Conservation (phyloP, 306 rosid species). For the Begonia peltatifolia region DNA sequence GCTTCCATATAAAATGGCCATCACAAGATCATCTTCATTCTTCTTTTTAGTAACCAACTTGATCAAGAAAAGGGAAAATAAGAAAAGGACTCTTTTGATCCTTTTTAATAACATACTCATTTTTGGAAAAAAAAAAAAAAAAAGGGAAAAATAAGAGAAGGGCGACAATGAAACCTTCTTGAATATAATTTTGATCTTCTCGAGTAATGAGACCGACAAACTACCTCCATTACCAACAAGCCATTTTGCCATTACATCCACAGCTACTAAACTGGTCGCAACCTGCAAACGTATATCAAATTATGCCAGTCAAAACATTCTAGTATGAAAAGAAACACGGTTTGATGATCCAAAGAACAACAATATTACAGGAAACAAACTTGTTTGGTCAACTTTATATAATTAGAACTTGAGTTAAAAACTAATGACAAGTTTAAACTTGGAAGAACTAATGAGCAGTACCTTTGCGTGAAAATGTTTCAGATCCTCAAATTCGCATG, state of each 20-base stretch:
- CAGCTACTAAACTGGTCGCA: constrained; percentile 53
- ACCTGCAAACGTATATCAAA: constrained; percentile 41
- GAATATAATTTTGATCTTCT: constrained; percentile 42
- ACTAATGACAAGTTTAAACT: neutral
- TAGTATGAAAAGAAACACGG: neutral
- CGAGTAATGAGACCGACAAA: constrained; percentile 57
- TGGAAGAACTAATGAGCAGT: constrained; percentile 7
- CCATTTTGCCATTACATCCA: constrained; percentile 63
- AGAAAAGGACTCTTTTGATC: neutral
- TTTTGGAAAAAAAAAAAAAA: no score
- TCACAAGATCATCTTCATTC: no score
- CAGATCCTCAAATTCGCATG: constrained; percentile 30
- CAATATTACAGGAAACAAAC: neutral
- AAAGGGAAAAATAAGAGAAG: neutral
- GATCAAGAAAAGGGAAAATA: neutral
- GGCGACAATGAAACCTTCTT: constrained; percentile 34
- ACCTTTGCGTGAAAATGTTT: constrained; percentile 54
- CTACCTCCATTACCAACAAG: constrained; percentile 48
- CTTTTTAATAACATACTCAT: neutral
- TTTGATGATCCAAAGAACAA: no score
- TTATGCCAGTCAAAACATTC: neutral
- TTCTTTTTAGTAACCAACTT: neutral
- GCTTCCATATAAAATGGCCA: no score
- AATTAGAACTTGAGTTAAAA: neutral
- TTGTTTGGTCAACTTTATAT: neutral